Evolutionary conservation across 208 protist species (phyloP).

Genomic region (Strigomonas galati): DNA sequence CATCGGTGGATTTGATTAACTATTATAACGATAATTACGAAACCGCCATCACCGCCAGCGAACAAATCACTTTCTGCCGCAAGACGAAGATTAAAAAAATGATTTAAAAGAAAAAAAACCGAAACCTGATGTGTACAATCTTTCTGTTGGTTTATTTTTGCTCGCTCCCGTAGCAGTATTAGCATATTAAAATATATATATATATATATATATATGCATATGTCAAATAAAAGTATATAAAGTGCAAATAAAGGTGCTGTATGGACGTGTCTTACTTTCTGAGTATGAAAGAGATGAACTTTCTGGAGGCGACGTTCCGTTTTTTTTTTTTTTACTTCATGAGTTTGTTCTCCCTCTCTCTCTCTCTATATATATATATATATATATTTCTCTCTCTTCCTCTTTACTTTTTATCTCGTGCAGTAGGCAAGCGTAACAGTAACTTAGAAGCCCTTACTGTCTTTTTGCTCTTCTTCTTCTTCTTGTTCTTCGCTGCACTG

Average conservation of each 20-base stretch:
- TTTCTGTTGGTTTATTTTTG: slow-evolving; percentile 7
- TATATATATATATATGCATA: neutral
- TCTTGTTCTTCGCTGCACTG: too few species aligned
- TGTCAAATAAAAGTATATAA: neutral
- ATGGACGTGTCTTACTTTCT: neutral
- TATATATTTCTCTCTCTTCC: too few species aligned
- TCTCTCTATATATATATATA: too few species aligned
- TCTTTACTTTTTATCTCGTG: too few species aligned
- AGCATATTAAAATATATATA: neutral
- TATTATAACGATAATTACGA: slow-evolving; percentile 1
- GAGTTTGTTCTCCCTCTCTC: too few species aligned
- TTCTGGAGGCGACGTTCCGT: too few species aligned
- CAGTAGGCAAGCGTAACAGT: too few species aligned
- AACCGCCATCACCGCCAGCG: neutral
- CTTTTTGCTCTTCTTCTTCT: too few species aligned
- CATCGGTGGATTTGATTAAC: neutral
- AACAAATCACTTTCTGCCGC: neutral
- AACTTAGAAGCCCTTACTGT: too few species aligned
- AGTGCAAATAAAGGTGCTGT: neutral
- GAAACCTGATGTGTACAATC: slow-evolving; percentile 5
- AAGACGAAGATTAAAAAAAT: neutral
- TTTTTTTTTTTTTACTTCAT: too few species aligned
- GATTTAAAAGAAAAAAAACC: neutral
- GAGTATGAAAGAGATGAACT: too few species aligned
- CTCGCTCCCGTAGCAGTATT: neutral